Percentiles rank a stretch among this genome's conserved stretches.
phyloP scores from a whole-genome alignment of 2,329 filamentous ascomycete species.

The Plenodomus tracheiphilus region DNA sequence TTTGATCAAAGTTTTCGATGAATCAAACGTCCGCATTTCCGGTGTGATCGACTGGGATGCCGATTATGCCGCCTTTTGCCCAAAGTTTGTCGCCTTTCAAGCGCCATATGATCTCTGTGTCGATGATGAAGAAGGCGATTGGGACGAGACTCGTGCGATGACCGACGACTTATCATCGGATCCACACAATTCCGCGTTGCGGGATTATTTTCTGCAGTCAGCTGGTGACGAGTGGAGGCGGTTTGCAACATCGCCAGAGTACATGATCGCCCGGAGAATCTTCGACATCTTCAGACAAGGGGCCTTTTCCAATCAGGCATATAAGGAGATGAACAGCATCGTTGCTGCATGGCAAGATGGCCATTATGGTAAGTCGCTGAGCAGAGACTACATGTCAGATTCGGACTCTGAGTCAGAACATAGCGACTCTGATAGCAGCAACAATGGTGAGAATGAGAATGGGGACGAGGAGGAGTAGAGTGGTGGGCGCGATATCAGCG shows the following conservation, averaged over 20 bases:
- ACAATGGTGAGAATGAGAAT: too few species aligned
- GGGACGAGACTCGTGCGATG: constrained; percentile 19
- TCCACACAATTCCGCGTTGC: constrained; percentile 1
- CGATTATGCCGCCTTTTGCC: constrained; percentile 18
- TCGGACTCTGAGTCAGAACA: too few species aligned
- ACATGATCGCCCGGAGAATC: constrained; percentile 12
- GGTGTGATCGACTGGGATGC: constrained; percentile 29
- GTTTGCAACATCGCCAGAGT: constrained; percentile 26
- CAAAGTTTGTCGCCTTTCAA: constrained; percentile 18
- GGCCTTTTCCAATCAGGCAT: too few species aligned
- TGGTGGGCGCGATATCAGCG: too few species aligned
- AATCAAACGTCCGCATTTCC: constrained; percentile 12
- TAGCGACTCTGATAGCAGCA: too few species aligned
- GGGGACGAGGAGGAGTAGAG: too few species aligned
- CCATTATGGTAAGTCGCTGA: too few species aligned
- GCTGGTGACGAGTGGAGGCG: constrained; percentile 22
- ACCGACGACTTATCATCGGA: too few species aligned
- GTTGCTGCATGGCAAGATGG: too few species aligned
- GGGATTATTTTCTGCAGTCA: constrained; percentile 16
- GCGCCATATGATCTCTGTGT: constrained; percentile 25
- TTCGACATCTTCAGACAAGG: too few species aligned
- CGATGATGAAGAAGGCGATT: neutral
- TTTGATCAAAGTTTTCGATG: constrained; percentile 13
- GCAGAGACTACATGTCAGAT: too few species aligned
- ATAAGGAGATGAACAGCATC: too few species aligned